Conservation (phyloP, 352 stramenopile species). For the Pythium pyrilobum region DNA sequence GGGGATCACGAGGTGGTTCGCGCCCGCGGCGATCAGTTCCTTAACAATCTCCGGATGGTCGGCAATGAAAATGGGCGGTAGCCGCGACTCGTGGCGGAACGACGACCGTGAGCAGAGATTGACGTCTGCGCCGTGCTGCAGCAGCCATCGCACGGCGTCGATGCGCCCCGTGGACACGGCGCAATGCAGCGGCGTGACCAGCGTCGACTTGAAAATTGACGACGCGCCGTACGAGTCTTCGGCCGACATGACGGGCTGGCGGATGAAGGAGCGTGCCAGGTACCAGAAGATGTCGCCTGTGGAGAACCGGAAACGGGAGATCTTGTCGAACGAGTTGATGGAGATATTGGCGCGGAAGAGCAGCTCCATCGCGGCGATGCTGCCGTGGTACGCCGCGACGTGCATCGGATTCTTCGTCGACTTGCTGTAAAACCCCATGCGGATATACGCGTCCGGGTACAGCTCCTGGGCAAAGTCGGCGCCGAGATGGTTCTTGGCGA, state of each 20-base stretch:
- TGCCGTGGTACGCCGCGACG: slow-evolving; percentile 73
- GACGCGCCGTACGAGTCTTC: slow-evolving; percentile 53
- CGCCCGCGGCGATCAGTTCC: slow-evolving; percentile 51
- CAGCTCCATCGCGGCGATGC: slow-evolving; percentile 66
- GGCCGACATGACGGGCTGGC: slow-evolving; percentile 53
- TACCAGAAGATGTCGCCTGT: slow-evolving; percentile 84
- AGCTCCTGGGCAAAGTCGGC: slow-evolving; percentile 49
- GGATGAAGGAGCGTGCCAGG: slow-evolving; percentile 64
- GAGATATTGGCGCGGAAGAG: slow-evolving; percentile 49
- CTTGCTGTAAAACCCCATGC: slow-evolving; percentile 64
- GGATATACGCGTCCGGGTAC: slow-evolving; percentile 63
- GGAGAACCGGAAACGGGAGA: slow-evolving; percentile 68
- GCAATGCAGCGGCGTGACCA: slow-evolving; percentile 74
- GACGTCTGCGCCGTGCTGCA: slow-evolving; percentile 67
- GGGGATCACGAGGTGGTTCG: slow-evolving; percentile 75
- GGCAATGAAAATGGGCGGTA: slow-evolving; percentile 77
- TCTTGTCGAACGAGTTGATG: slow-evolving; percentile 78
- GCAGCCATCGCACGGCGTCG: slow-evolving; percentile 65
- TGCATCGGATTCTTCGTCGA: slow-evolving; percentile 85
- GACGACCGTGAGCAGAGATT: slow-evolving; percentile 76
- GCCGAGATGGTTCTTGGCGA: slow-evolving; percentile 48
- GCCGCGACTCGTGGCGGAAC: slow-evolving; percentile 48
- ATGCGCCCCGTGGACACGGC: slow-evolving; percentile 70
- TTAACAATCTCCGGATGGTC: slow-evolving; percentile 80
- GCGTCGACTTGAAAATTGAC: slow-evolving; percentile 64